These are phyloP conservation scores for Ascoidea asiatica DNA, from an alignment of 805 yeast genomes.

Conservation along the genomic window DNA sequence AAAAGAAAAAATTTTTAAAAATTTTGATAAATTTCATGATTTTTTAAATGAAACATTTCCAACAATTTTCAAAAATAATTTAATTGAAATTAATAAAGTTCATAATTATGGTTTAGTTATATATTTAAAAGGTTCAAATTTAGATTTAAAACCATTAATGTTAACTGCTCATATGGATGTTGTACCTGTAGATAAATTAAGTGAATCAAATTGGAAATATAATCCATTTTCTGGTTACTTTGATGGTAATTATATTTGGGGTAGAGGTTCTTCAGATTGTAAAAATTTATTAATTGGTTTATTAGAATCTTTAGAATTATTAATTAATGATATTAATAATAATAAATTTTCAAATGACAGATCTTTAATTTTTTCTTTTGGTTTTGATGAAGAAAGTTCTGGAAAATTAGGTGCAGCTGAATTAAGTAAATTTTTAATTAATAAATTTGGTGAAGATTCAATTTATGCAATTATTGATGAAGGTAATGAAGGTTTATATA, in stretches of 20 bases:
- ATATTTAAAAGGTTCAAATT: slow-evolving; percentile 46
- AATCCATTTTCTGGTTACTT: slow-evolving; percentile 56
- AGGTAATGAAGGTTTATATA: slow-evolving; percentile 31
- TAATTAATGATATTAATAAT: slow-evolving; percentile 35
- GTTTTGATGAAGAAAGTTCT: slow-evolving; percentile 68
- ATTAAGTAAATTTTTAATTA: slow-evolving; percentile 32
- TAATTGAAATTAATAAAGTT: slow-evolving; percentile 38
- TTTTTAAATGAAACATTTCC: slow-evolving; percentile 47
- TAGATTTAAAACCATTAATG: slow-evolving; percentile 44
- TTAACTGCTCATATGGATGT: slow-evolving; percentile 73
- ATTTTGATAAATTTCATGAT: slow-evolving; percentile 33
- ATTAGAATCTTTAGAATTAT: slow-evolving; percentile 49
- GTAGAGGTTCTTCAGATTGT: slow-evolving; percentile 70
- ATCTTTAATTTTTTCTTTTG: slow-evolving; percentile 50
- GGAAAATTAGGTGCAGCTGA: slow-evolving; percentile 49
- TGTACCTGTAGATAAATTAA: slow-evolving; percentile 57
- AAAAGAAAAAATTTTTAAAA: slow-evolving; percentile 31
- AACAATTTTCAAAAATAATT: slow-evolving; percentile 28
- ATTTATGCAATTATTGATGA: slow-evolving; percentile 62
- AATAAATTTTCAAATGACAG: slow-evolving; percentile 53
- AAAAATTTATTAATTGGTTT: slow-evolving; percentile 56
- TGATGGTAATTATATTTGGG: slow-evolving; percentile 57
- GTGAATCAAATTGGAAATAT: slow-evolving; percentile 44
- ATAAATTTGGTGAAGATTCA: slow-evolving; percentile 46
- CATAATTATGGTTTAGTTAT: slow-evolving; percentile 51